Evolutionary conservation across 2,329 filamentous ascomycete species (phyloP), one percentile per base, ranked within the genome.

Genomic region (Diaporthe helianthi): DNA sequence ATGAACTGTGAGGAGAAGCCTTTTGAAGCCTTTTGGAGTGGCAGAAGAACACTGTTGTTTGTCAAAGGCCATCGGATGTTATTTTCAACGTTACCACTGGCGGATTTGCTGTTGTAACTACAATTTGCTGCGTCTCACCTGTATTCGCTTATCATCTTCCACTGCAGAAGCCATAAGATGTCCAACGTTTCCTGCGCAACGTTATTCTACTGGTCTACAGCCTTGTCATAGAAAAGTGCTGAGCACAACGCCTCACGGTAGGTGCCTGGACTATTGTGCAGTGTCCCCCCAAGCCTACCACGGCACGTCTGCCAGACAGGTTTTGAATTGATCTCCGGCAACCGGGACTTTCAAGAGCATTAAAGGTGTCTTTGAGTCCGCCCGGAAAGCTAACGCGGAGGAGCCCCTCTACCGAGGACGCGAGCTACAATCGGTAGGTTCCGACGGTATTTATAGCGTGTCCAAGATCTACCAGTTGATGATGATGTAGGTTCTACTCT

Each of bases 391-490:
- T n/a, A n/a, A n/a, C n/a, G n/a, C n/a, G n/a, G n/a, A n/a, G 73
- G 73, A 76, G 75, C 61, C 49, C 70, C 1, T 53, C 72, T 3
- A 51, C 73, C 24, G 73, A 76, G 17, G 74, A 77, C 44, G 72
- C 74, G 2, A 71, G 68, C 1, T 69, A 63, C 2, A 41, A 69
- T 36, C n/a, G 71, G 73, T 4, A 60, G 67, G 13, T 74, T 75
- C 41, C 73, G 78, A 12, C 73, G 78, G 13, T 80, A 79, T n/a
- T n/a, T n/a, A n/a, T 54, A 78, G 78, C 1, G 78, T 77, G 9
- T 71, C 73, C 22, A 78, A 80, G 67, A 72, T 79, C 10, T 78
- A 75, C 69, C 67, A 75, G 22, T 72, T 77, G 15, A 78, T 79
- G 76, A 77, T 78, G 72, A 76, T 77, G 75, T 77, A 69, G 70